Conservation (phyloP, 176 grass and related monocot genomes). For the Canna indica region DNA sequence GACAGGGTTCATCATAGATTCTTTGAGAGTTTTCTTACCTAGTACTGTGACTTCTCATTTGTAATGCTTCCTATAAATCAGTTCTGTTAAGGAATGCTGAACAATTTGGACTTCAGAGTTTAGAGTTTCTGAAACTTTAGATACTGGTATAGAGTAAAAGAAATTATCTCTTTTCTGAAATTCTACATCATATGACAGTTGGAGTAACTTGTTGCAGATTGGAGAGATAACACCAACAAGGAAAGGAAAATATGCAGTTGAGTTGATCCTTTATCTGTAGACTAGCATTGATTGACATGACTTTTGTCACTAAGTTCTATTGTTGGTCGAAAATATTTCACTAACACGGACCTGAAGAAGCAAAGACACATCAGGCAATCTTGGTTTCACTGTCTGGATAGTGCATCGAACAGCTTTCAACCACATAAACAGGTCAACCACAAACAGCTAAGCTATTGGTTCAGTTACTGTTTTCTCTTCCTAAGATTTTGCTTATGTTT, state of each 20-base stretch:
- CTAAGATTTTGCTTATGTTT: neutral
- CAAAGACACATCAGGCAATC: neutral
- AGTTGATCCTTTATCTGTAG: conserved; percentile 82
- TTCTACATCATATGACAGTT: conserved; percentile 1
- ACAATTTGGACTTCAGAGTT: neutral
- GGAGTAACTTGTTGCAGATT: conserved; percentile 41
- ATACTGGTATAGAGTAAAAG: neutral
- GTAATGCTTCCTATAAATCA: neutral
- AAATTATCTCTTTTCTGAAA: neutral
- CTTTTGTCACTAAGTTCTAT: neutral
- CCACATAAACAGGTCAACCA: too few relatives aligned
- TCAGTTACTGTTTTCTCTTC: neutral
- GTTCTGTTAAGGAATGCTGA: neutral
- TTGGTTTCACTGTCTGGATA: neutral
- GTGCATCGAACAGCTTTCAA: neutral
- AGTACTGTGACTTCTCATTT: too few relatives aligned
- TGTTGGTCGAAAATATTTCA: neutral
- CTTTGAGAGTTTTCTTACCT: too few relatives aligned
- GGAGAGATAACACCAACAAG: conserved; percentile 62
- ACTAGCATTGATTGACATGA: neutral
- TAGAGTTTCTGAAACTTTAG: neutral
- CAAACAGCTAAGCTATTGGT: neutral
- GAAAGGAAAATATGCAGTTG: conserved; percentile 81
- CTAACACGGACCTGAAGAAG: neutral
- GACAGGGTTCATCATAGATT: neutral